Evolutionary conservation across 2,329 filamentous ascomycete species (phyloP).

Genomic region (Berkeleyomyces rouxiae): DNA sequence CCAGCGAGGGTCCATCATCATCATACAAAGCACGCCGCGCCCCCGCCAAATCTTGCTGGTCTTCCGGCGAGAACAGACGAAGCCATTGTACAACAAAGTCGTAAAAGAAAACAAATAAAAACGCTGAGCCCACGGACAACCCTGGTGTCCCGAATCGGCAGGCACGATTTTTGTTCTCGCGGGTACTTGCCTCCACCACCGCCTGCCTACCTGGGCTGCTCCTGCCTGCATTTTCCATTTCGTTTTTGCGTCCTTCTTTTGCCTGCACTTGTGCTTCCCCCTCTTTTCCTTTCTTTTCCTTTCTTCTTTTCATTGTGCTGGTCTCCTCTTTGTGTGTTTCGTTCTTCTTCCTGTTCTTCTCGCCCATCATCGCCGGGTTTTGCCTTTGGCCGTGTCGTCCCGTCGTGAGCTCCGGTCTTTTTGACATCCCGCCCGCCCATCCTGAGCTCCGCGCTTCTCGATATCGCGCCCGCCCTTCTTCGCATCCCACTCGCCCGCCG

Average conservation of each 20-base stretch:
- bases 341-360: constrained; percentile 12
- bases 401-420: background rate
- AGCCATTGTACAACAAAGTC: too few species aligned
- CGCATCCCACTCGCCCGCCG: background rate
- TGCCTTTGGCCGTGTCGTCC: background rate
- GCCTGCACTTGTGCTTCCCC: background rate
- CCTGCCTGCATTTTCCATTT: background rate
- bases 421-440: background rate
- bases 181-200: background rate
- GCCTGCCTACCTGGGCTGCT: background rate
- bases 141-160: background rate
- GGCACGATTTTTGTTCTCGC: background rate
- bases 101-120: background rate
- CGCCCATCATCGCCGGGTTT: constrained; percentile 9
- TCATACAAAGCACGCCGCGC: background rate
- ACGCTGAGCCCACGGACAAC: background rate
- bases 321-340: constrained; percentile 4
- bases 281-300: background rate
- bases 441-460: background rate
- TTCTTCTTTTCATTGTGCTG: background rate
- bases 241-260: background rate
- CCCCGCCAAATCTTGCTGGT: background rate
- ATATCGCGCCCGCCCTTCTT: background rate
- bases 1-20: background rate
- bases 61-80: background rate